Conservation (phyloP, 768 basidiomycete species). For the Tylopilus plumbeoviolaceoides region DNA sequence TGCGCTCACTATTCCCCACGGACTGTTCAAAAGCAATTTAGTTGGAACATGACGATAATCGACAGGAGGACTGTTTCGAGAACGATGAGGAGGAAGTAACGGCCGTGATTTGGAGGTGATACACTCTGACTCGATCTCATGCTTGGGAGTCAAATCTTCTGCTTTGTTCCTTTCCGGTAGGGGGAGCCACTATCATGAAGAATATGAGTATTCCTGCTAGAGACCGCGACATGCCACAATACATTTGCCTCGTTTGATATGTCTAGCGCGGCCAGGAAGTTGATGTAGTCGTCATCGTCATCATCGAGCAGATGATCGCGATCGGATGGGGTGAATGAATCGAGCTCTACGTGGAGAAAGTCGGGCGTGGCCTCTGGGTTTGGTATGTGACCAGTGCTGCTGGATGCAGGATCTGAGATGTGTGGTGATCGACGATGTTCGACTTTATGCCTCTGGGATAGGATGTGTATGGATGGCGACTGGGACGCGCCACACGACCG, state of each 20-base stretch:
- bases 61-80: slow-evolving; percentile 15
- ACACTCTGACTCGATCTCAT: neutral
- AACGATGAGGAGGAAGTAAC: slow-evolving; percentile 7
- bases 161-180: slow-evolving; percentile 27
- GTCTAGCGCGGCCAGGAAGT: slow-evolving; percentile 26
- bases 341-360: neutral
- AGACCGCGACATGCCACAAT: neutral
- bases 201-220: slow-evolving; percentile 1
- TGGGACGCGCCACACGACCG: neutral
- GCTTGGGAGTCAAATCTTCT: slow-evolving; percentile 27
- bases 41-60: slow-evolving; percentile 19
- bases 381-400: neutral
- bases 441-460: slow-evolving; percentile 21
- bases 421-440: neutral
- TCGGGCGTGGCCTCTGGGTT: slow-evolving; percentile 3
- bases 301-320: neutral
- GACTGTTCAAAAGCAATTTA: slow-evolving; percentile 11
- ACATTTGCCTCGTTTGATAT: slow-evolving; percentile 31
- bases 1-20: slow-evolving; percentile 23
- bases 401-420: neutral
- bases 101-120: neutral
- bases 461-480: neutral
- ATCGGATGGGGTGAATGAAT: slow-evolving; percentile 1
- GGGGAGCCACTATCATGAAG: slow-evolving; percentile 22
- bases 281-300: slow-evolving; percentile 24